Percentiles rank a stretch among this genome's conserved stretches.
These are phyloP conservation scores for Schwanniomyces sp. DNA, from an alignment of 805 yeast species.

Conservation along the genomic window DNA sequence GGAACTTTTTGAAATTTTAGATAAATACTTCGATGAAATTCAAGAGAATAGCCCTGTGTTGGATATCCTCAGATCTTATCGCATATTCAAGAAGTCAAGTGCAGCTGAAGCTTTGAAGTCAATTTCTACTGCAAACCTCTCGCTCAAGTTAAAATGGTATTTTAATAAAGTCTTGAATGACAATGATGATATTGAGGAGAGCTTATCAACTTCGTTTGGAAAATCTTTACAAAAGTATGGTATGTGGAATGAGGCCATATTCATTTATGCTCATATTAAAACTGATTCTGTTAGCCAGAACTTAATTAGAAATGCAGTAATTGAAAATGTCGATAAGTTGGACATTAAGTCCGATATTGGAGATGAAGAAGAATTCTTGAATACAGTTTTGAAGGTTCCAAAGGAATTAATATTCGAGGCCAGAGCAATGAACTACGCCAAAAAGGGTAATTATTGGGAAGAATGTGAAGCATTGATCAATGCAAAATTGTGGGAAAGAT, in stretches of 20 bases:
- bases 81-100: slow-evolving; percentile 5
- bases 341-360: slow-evolving; percentile 16
- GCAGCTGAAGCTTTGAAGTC: slow-evolving; percentile 6
- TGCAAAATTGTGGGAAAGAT: slow-evolving; percentile 61
- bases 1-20: slow-evolving; percentile 12
- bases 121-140: slow-evolving; percentile 18
- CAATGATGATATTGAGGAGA: slow-evolving; percentile 17
- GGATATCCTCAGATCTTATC: slow-evolving; percentile 21
- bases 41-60: slow-evolving; percentile 8
- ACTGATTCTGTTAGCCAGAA: slow-evolving; percentile 46
- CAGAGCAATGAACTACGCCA: slow-evolving; percentile 55
- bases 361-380: slow-evolving; percentile 36
- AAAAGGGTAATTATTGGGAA: slow-evolving; percentile 49
- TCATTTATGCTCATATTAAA: slow-evolving; percentile 56
- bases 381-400: slow-evolving; percentile 48
- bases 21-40: slow-evolving; percentile 12
- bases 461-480: slow-evolving; percentile 62
- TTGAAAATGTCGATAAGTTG: slow-evolving; percentile 30
- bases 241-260: slow-evolving; percentile 59
- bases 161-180: slow-evolving; percentile 41
- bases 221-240: slow-evolving; percentile 47
- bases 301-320: slow-evolving; percentile 38
- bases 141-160: slow-evolving; percentile 52
- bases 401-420: slow-evolving; percentile 50
- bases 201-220: slow-evolving; percentile 42